phyloP scores from a whole-genome alignment of 176 grass and related monocot genomes.

The Puccinellia tenuiflora region DNA sequence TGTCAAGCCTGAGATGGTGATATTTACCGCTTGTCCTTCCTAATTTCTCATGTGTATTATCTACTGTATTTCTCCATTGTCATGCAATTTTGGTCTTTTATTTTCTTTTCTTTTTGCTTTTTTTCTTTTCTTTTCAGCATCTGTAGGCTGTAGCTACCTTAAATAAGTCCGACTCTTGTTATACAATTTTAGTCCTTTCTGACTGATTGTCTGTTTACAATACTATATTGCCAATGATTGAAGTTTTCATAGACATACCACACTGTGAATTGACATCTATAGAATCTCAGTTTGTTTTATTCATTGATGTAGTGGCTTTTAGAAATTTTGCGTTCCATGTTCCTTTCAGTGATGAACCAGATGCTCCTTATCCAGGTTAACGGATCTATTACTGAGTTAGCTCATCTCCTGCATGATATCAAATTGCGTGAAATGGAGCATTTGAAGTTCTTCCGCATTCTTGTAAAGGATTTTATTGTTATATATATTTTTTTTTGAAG shows the following conservation, averaged over 20 bases:
- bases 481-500: too few species aligned
- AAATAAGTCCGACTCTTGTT: neutral
- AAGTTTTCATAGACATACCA: neutral
- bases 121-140: neutral
- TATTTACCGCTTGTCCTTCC: neutral
- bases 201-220: neutral
- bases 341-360: neutral
- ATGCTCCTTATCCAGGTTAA: neutral
- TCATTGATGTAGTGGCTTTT: neutral
- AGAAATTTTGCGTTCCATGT: neutral
- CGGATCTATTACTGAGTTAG: neutral
- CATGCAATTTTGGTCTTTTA: neutral
- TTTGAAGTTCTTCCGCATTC: neutral
- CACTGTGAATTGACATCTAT: neutral
- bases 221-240: neutral
- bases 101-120: too few species aligned
- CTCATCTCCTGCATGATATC: neutral
- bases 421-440: neutral
- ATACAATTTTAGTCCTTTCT: neutral
- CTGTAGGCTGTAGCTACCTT: neutral
- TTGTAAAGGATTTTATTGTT: neutral
- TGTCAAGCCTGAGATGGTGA: neutral
- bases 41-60: neutral
- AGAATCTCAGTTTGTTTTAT: neutral
- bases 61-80: neutral